These are phyloP conservation scores for Fusarium marasasianum DNA, from an alignment of 2,329 filamentous ascomycete genomes.

Conservation along the genomic window DNA sequence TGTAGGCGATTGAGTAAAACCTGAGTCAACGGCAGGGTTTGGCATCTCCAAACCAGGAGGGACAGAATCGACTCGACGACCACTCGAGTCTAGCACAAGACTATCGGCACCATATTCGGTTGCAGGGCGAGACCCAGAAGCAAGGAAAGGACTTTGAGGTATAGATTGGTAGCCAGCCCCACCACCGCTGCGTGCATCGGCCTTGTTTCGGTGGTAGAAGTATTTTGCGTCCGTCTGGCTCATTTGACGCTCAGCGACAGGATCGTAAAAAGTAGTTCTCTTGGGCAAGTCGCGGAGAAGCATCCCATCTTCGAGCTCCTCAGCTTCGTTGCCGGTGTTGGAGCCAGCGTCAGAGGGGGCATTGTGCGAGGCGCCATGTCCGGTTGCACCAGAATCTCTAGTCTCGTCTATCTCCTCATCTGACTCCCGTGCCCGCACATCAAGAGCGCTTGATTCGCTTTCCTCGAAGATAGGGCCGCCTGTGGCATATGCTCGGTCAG, in stretches of 20 bases:
- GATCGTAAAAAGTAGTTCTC: conserved; percentile 91
- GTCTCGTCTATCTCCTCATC: conserved; percentile 46
- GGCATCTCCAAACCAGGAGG: conserved; percentile 53
- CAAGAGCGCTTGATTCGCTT: conserved; percentile 36
- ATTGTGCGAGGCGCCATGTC: conserved; percentile 37
- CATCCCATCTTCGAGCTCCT: conserved; percentile 63
- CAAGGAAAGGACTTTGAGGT: conserved; percentile 58
- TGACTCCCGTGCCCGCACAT: conserved; percentile 43
- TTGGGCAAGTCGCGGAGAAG: conserved; percentile 68
- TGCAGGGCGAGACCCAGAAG: conserved; percentile 47
- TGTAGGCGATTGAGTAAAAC: conserved; percentile 17
- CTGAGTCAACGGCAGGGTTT: conserved; percentile 24
- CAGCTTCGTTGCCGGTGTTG: conserved; percentile 37
- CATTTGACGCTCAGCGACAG: conserved; percentile 92
- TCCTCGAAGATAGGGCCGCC: conserved; percentile 31
- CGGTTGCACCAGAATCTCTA: conserved; percentile 36
- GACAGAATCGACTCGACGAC: conserved; percentile 31
- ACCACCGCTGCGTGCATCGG: conserved; percentile 59
- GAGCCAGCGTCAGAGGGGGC: conserved; percentile 34
- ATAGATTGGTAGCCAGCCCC: conserved; percentile 54
- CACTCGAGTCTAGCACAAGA: conserved; percentile 45
- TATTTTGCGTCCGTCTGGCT: conserved; percentile 94
- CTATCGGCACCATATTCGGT: conserved; percentile 52
- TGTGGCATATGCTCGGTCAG: conserved; percentile 22
- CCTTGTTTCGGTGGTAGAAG: conserved; percentile 90